These are phyloP conservation scores for Citrus maxima DNA, from an alignment of 345 rosid species.

Conservation along the genomic window DNA sequence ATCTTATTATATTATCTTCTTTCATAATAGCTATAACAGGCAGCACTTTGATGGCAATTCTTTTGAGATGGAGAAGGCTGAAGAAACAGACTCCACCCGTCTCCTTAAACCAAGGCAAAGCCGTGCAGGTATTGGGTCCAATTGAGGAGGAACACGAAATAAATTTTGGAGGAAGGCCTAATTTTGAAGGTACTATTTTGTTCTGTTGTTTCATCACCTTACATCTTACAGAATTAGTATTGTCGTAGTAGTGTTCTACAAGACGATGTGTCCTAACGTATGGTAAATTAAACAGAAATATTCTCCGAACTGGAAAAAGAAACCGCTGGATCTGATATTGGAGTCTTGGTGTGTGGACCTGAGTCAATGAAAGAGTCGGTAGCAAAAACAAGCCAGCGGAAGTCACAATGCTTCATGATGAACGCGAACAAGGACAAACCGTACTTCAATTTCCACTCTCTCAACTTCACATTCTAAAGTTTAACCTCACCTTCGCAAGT, in stretches of 20 bases:
- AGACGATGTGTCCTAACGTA: background rate
- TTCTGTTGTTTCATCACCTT: background rate
- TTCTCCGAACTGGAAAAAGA: slow-evolving; percentile 45
- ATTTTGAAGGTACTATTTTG: slow-evolving; percentile 54
- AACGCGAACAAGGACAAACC: slow-evolving; percentile 27
- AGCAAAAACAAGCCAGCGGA: slow-evolving; percentile 45
- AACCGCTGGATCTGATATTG: slow-evolving; percentile 42
- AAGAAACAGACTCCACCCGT: slow-evolving; percentile 33
- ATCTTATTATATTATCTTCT: slow-evolving; percentile 52
- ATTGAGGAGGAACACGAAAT: slow-evolving; percentile 48
- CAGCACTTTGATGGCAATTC: slow-evolving; percentile 36
- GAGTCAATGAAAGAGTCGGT: slow-evolving; percentile 63
- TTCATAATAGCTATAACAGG: slow-evolving; percentile 43
- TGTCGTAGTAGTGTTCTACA: background rate
- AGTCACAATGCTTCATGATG: slow-evolving; percentile 21
- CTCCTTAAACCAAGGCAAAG: slow-evolving; percentile 28
- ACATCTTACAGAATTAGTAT: background rate
- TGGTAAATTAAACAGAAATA: slow-evolving; percentile 39
- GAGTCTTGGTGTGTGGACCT: slow-evolving; percentile 87
- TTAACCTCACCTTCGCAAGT: background rate
- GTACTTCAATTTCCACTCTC: slow-evolving; percentile 50
- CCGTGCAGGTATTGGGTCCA: slow-evolving; percentile 18
- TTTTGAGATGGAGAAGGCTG: slow-evolving; percentile 57
- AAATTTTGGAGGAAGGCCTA: slow-evolving; percentile 69
- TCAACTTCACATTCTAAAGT: slow-evolving; percentile 50